Evolutionary conservation across 176 grass and related monocot species (phyloP).

Genomic region (Aegilops sharonensis): DNA sequence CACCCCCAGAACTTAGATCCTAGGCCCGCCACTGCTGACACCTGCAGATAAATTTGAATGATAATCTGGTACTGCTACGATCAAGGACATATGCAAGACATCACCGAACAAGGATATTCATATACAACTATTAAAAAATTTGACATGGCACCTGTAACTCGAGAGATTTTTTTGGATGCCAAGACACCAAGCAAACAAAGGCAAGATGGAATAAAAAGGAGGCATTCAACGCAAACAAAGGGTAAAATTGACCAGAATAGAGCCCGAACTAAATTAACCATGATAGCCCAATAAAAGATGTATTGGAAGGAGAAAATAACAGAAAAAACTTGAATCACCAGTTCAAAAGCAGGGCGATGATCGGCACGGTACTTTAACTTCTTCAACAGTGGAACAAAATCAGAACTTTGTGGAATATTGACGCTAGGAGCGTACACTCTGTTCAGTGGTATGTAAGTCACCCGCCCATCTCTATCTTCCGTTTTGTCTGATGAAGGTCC

Average conservation of each 20-base stretch:
- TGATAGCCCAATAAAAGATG: slow-evolving; percentile 4
- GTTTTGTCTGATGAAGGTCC: neutral
- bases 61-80: neutral
- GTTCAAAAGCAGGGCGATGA: slow-evolving; percentile 66
- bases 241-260: neutral
- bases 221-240: no score
- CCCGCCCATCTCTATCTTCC: slow-evolving; percentile 72
- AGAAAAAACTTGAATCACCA: slow-evolving; percentile 35
- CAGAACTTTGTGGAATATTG: slow-evolving; percentile 70
- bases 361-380: slow-evolving; percentile 72
- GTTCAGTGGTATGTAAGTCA: slow-evolving; percentile 94
- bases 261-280: neutral
- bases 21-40: no score
- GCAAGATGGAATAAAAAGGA: no score
- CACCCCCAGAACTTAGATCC: no score
- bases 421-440: slow-evolving; percentile 64
- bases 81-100: neutral
- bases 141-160: no score
- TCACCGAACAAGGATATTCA: neutral
- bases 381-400: slow-evolving; percentile 86
- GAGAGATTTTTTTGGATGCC: no score
- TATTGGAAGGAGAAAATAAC: neutral
- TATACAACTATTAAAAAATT: no score
- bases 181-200: no score
- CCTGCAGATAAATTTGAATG: slow-evolving; percentile 14